Evolutionary conservation across 2,329 filamentous ascomycete species (phyloP).

Genomic region (Aspergillus sp.): DNA sequence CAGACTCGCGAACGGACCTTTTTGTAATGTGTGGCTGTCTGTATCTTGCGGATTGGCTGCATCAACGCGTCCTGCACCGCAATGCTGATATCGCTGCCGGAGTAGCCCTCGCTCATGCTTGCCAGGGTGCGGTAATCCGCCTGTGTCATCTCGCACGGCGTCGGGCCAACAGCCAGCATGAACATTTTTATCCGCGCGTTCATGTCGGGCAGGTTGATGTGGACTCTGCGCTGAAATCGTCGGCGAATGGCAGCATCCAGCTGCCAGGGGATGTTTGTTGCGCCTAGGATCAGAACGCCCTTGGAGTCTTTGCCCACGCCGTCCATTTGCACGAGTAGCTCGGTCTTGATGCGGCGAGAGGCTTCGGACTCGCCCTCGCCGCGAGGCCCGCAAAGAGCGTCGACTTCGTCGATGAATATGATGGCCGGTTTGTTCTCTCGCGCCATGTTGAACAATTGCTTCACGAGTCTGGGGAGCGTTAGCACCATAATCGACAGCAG

Average conservation of each 20-base stretch:
- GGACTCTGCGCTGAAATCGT: constrained; percentile 90
- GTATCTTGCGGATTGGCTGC: constrained; percentile 93
- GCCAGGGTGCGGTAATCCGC: constrained; percentile 74
- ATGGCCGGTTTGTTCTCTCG: constrained; percentile 97
- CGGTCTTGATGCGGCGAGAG: constrained; percentile 94
- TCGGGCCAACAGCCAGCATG: constrained; percentile 85
- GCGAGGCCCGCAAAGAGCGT: constrained; percentile 87
- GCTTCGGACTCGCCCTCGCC: constrained; percentile 96
- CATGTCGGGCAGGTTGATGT: constrained; percentile 83
- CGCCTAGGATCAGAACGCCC: constrained; percentile 87
- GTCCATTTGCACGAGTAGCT: constrained; percentile 98
- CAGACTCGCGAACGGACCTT: constrained; percentile 59
- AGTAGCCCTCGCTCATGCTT: constrained; percentile 82
- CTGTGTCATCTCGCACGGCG: constrained; percentile 70
- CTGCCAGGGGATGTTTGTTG: constrained; percentile 98
- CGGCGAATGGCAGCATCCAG: constrained; percentile 90
- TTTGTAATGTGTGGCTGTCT: constrained; percentile 97
- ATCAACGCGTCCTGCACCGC: constrained; percentile 93
- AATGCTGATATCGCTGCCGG: constrained; percentile 90
- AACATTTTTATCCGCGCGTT: constrained; percentile 91
- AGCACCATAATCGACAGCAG: neutral
- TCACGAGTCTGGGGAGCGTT: constrained; percentile 60
- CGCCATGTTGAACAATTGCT: constrained; percentile 94
- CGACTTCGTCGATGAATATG: constrained; percentile 97
- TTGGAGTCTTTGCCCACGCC: constrained; percentile 93